These are phyloP conservation scores for Mycena crocata DNA, from an alignment of 768 basidiomycete species.

Conservation along the genomic window DNA sequence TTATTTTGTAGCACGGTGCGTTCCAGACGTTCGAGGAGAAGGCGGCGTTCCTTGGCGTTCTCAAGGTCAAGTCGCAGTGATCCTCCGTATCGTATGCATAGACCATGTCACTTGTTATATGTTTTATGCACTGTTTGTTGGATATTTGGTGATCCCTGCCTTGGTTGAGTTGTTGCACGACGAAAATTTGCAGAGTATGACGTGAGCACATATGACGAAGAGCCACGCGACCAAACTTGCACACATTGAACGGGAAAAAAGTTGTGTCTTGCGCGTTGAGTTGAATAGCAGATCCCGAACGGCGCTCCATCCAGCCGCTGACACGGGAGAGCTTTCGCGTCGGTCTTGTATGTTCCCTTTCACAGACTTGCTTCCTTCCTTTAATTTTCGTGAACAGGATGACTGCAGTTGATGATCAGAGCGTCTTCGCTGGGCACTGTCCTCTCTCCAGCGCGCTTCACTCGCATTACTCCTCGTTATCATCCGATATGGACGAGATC, in stretches of 20 bases:
- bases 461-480: conserved; percentile 23
- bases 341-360: conserved; percentile 25
- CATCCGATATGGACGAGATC: conserved; percentile 31
- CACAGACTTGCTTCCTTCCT: neutral
- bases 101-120: conserved; percentile 44
- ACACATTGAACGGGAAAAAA: conserved; percentile 1
- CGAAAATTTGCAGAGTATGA: too few species aligned
- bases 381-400: conserved; percentile 59
- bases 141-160: neutral
- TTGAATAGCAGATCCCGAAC: neutral
- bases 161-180: too few species aligned
- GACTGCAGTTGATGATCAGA: conserved; percentile 89
- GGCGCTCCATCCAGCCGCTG: conserved; percentile 3
- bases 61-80: conserved; percentile 83
- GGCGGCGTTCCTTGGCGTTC: conserved; percentile 91
- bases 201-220: neutral
- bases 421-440: conserved; percentile 82
- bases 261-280: conserved; percentile 10
- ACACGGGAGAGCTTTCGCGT: conserved; percentile 20
- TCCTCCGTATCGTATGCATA: conserved; percentile 54
- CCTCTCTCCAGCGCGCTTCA: conserved; percentile 48
- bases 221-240: conserved; percentile 8
- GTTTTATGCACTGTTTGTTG: conserved; percentile 25
- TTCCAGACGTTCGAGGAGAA: conserved; percentile 99
- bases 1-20: conserved; percentile 79